Evolutionary conservation across 2,329 filamentous ascomycete genomes (phyloP), one percentile per base, ranked within the genome.

Genomic region (Teratosphaeria zuluensis): DNA sequence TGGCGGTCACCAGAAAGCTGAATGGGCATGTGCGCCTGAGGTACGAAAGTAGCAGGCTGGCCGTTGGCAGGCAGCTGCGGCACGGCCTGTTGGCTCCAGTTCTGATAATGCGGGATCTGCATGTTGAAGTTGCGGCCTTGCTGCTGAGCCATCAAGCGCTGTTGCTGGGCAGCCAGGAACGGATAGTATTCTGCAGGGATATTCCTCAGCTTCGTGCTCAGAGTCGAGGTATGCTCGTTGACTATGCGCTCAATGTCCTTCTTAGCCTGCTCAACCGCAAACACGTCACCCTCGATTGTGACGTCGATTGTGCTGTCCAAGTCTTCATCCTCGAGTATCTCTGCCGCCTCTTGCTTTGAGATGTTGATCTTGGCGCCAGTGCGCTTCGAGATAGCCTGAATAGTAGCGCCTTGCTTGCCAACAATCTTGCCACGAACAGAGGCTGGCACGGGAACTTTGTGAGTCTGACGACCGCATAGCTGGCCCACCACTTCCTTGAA

Each of bases 141-240:
- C 73, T 92, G 77, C 73, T 92, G 88, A n/a, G 28, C 30, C 52
- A 32, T 31, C 21, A 32, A 87, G 62, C 83, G 83, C 61, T 85
- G 77, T 73, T 92, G 77, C 73, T 92, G 88, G 54, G 91, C 91
- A 28, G 90, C 87, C 73, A 99, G 87, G 78, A 99, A 99, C 56
- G 92, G 92, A 75, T 94, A 99, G 74, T 94, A 95, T 72, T 96
- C 91, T 30, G 90, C 84, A 7, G 94, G 92, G 60, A 99, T 87
- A 54, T 86, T 85, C 73, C 87, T 90, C 64, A 99, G 76, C 67
- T 89, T 90, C 59, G 90, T 81, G 75, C 84, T 94, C 69, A 92
- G 83, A 66, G 87, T 92, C 58, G 90, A 87, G 56, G 89, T 86
- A 62, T 90, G 86, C 74, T 96, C 91, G 67, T 87, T 88, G 58